Conservation (phyloP, 2,329 filamentous ascomycete species). For the Hymenoscyphus linearis region DNA sequence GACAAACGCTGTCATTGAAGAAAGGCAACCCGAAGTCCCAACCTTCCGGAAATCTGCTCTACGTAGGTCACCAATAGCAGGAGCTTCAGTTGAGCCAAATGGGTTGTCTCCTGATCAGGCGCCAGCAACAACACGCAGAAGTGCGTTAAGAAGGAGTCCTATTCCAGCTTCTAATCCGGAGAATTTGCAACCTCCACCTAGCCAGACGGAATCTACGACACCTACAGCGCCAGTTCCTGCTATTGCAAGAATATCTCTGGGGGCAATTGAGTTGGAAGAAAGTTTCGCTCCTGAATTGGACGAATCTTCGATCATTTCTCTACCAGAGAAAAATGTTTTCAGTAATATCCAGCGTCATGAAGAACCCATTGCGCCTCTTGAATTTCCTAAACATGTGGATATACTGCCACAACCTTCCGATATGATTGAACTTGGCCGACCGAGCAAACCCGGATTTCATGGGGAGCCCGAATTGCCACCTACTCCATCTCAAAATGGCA, state of each 20-base stretch:
- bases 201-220: constrained; percentile 13
- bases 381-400: neutral
- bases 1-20: no score
- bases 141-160: neutral
- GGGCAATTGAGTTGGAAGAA: neutral
- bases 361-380: neutral
- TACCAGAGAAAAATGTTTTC: neutral
- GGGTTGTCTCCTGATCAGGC: neutral
- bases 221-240: constrained; percentile 15
- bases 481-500: constrained; percentile 44
- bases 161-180: neutral
- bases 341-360: neutral
- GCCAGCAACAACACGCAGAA: neutral
- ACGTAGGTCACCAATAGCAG: neutral
- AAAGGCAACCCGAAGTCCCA: neutral
- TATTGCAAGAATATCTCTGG: constrained; percentile 2
- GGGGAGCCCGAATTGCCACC: constrained; percentile 61
- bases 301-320: neutral
- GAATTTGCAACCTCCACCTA: neutral
- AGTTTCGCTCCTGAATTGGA: neutral
- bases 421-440: neutral
- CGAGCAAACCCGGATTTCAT: neutral
- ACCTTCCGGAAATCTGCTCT: neutral
- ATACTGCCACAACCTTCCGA: neutral
- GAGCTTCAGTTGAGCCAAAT: neutral